phyloP scores from a whole-genome alignment of 306 rosid genomes.

The Argentina anserina region DNA sequence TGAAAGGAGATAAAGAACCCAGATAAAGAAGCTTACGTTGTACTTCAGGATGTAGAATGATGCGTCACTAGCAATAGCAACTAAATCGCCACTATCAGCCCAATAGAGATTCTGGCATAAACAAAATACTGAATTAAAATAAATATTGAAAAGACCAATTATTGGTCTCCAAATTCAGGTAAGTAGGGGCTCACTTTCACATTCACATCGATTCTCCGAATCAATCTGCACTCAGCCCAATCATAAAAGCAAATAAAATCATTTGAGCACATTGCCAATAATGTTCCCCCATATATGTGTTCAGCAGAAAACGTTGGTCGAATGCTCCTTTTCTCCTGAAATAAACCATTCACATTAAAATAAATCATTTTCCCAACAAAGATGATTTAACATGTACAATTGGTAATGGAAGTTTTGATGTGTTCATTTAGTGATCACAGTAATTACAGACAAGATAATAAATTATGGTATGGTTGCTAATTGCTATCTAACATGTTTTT shows the following conservation, averaged over 20 bases:
- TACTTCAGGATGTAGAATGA: slow-evolving; percentile 94
- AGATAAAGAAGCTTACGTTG: slow-evolving; percentile 60
- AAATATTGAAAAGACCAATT: background rate
- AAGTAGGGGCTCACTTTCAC: slow-evolving; percentile 66
- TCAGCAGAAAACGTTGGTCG: slow-evolving; percentile 97
- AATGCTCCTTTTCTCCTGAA: slow-evolving; percentile 89
- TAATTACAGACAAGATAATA: slow-evolving; percentile 17
- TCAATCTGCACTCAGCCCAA: slow-evolving; percentile 96
- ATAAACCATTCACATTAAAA: slow-evolving; percentile 20
- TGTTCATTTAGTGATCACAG: background rate
- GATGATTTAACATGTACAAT: slow-evolving; percentile 2
- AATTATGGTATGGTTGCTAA: background rate
- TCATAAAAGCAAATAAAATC: slow-evolving; percentile 98
- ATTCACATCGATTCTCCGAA: slow-evolving; percentile 89
- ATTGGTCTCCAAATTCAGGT: slow-evolving; percentile 8
- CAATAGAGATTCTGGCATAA: slow-evolving; percentile 79
- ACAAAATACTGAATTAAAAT: slow-evolving; percentile 19
- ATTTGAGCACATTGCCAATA: slow-evolving; percentile 95
- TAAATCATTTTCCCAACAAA: slow-evolving; percentile 13
- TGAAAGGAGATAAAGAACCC: background rate
- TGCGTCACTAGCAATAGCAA: slow-evolving; percentile 80
- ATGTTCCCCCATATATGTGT: slow-evolving; percentile 81
- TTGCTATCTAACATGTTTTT: background rate
- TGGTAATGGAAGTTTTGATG: background rate
- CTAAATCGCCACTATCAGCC: slow-evolving; percentile 99